These are phyloP conservation scores for Hypsizygus ulmarius DNA, from an alignment of 1,284 basidiomycete species.

Conservation along the genomic window DNA sequence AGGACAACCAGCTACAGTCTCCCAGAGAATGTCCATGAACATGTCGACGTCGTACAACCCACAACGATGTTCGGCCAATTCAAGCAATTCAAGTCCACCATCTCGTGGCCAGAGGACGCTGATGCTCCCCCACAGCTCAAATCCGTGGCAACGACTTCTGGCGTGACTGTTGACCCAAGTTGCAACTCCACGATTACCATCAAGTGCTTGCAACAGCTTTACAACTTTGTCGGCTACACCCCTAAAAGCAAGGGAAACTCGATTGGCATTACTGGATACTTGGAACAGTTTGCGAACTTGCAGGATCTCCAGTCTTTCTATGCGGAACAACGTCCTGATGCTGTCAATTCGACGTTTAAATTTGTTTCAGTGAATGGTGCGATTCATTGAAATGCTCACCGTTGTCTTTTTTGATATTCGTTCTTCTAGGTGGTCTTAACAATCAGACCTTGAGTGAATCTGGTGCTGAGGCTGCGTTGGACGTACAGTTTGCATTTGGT, in stretches of 20 bases:
- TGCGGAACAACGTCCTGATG: conserved; percentile 43
- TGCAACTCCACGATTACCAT: conserved; percentile 53
- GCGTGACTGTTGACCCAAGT: conserved; percentile 46
- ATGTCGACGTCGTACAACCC: conserved; percentile 71
- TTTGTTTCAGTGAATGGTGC: conserved; percentile 49
- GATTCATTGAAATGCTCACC: neutral
- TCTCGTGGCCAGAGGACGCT: conserved; percentile 21
- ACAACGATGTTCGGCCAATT: conserved; percentile 69
- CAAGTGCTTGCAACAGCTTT: conserved; percentile 48
- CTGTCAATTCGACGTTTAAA: conserved; percentile 41
- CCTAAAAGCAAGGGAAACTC: conserved; percentile 41
- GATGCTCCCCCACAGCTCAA: conserved; percentile 1
- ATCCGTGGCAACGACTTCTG: conserved; percentile 30
- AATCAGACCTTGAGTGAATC: conserved; percentile 53
- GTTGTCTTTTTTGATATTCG: neutral
- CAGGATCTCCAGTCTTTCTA: conserved; percentile 53
- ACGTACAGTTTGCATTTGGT: conserved; percentile 66
- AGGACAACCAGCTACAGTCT: conserved; percentile 70
- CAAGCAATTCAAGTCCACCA: conserved; percentile 27
- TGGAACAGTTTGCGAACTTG: conserved; percentile 52
- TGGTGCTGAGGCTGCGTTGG: conserved; percentile 71
- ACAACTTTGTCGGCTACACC: conserved; percentile 45
- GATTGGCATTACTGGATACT: conserved; percentile 56
- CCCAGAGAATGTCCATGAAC: conserved; percentile 56
- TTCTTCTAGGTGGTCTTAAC: conserved; percentile 51